Evolutionary conservation across 2,329 filamentous ascomycete species (phyloP), one percentile per base, ranked within the genome.

Genomic region (Arthroderma uncinatum): DNA sequence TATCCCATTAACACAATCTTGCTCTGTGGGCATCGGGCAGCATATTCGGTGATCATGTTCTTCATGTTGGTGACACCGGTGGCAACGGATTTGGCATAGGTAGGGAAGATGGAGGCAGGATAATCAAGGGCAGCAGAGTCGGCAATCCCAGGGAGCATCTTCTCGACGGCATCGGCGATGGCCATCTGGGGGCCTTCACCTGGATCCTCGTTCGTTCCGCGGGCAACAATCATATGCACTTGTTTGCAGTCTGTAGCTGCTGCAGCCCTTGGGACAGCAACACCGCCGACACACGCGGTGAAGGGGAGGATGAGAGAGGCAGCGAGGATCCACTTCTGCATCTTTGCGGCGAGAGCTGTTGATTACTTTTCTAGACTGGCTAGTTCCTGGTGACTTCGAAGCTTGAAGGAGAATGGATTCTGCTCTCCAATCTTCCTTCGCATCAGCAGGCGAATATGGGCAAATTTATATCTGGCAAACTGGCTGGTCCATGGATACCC

Each of bases 1-100:
- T 56, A 60, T 39, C 58, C 58, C 25, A 60, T 37, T 36, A 60
- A 47, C 7, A 60, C 56, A 52, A 60, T 48, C 14, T 60, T 60
- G 39, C 48, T 55, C 0, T 47, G 1, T 33, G 58, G 58, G 39
- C 58, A 60, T 7, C 10, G 9, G 23, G 34, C 21, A 39, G 55
- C 56, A 25, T 58, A 58, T 28, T 48, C 53, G 9, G 53, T 40
- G 37, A 60, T 48, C 56, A 53, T 48, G 14, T 34, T 50, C 10
- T 56, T 60, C 16, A 56, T 34, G 10, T 47, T 50, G 14, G 23
- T 16, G 16, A 48, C 55, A n/a, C 58, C 58, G 5, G 36, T 25
- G 21, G 36, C 23, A 21, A 56, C 54, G 28, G 58, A 60, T 33
- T 48, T 56, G 16, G 16, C 36, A 58, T 58, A 56, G 25, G 56